Evolutionary conservation across 2,329 filamentous ascomycete genomes (phyloP).

Genomic region (Sclerotinia spermophila): DNA sequence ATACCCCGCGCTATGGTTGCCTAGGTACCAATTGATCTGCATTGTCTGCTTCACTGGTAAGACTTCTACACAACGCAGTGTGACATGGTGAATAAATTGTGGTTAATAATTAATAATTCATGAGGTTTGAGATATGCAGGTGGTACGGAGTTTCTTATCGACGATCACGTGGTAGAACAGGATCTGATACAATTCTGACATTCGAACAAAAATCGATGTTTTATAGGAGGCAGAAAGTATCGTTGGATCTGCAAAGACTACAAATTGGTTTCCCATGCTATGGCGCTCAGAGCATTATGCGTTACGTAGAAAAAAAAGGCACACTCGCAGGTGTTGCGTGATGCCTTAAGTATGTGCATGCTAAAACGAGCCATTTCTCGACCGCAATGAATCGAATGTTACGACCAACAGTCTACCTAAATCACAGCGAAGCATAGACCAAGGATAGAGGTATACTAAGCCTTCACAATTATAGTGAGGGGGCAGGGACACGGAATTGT

Average conservation of each 20-base stretch:
- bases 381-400: not conserved
- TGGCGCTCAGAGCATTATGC: not conserved
- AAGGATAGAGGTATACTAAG: not conserved
- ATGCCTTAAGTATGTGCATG: not conserved
- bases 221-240: not conserved
- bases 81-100: not conserved
- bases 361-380: not conserved
- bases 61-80: not conserved
- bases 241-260: not conserved
- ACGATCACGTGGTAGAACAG: constrained; percentile 3
- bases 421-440: not conserved
- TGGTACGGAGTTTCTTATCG: not conserved
- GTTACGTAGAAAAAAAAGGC: not conserved
- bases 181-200: not conserved
- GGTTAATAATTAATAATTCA: not conserved
- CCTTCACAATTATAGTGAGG: not conserved
- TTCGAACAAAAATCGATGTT: not conserved
- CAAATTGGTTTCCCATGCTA: too few species aligned
- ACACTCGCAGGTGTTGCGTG: not conserved
- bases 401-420: not conserved
- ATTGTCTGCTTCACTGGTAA: not conserved
- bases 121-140: not conserved
- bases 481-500: not conserved
- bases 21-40: not conserved
- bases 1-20: not conserved